Evolutionary conservation across 2,329 filamentous ascomycete genomes (phyloP).

Genomic region (Macrophomina phaseolina): DNA sequence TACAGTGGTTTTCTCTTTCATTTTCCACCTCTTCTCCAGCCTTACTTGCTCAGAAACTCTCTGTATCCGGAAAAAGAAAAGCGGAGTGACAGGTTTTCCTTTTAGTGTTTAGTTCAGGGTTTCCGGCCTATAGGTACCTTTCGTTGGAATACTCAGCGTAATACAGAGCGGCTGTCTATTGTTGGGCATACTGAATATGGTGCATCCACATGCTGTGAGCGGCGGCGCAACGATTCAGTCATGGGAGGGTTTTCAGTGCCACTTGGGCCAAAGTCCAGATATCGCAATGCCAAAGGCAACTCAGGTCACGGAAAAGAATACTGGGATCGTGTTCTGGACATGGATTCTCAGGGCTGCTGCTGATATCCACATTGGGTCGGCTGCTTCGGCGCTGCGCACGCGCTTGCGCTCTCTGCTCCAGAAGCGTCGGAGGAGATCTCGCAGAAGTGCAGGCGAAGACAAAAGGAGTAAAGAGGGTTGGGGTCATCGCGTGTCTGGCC

Average conservation of each 20-base stretch:
- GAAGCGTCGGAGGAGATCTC: no score
- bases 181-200: background rate
- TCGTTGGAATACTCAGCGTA: conserved; percentile 13
- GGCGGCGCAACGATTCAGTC: background rate
- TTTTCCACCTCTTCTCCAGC: conserved; percentile 7
- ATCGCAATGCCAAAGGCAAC: no score
- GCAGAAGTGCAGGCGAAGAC: background rate
- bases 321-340: no score
- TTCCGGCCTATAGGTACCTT: conserved; percentile 13
- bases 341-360: no score
- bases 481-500: background rate
- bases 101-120: conserved; percentile 22
- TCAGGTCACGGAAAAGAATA: no score
- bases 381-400: no score
- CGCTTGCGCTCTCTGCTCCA: no score
- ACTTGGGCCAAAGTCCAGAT: no score
- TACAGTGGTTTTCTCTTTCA: background rate
- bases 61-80: background rate
- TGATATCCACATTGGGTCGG: no score
- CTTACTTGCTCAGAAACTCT: background rate
- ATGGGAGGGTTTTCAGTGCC: no score
- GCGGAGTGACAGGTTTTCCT: conserved; percentile 4
- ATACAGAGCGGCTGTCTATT: conserved; percentile 23
- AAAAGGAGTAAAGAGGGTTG: background rate
- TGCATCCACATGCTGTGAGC: background rate